A percentile compares a stretch with the other conserved stretches of the same genome.
These are phyloP conservation scores for Hondaea fermentalgiana DNA, from an alignment of 108 stramenopile species.

Conservation along the genomic window DNA sequence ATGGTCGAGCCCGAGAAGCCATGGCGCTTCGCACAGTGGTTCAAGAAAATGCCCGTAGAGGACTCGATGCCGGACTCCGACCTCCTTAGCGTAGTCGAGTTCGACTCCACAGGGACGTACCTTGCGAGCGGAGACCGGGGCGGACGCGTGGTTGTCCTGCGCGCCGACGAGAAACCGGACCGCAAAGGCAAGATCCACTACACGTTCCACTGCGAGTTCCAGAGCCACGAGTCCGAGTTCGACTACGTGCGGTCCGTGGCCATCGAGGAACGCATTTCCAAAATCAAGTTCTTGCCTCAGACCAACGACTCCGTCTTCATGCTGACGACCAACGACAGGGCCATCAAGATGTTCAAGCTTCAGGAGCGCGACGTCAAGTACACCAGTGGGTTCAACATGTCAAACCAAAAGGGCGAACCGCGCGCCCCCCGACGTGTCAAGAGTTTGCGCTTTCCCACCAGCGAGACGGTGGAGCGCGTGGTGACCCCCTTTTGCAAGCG, in stretches of 20 bases:
- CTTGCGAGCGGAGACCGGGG: slow-evolving; percentile 43
- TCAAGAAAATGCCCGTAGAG: slow-evolving; percentile 11
- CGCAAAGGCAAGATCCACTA: slow-evolving; percentile 25
- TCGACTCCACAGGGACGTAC: slow-evolving; percentile 27
- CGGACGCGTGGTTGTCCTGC: slow-evolving; percentile 36
- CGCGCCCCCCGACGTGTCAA: not conserved
- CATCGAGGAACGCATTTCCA: slow-evolving; percentile 62
- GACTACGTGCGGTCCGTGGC: slow-evolving; percentile 59
- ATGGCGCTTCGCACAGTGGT: slow-evolving; percentile 26
- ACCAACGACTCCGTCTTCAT: slow-evolving; percentile 35
- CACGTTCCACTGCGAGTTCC: slow-evolving; percentile 51
- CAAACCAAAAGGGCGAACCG: not conserved
- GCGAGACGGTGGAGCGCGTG: slow-evolving; percentile 2
- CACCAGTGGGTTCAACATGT: not conserved
- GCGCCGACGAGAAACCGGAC: not conserved
- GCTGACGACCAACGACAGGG: slow-evolving; percentile 56
- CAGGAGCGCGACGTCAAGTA: slow-evolving; percentile 23
- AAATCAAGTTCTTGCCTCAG: slow-evolving; percentile 47
- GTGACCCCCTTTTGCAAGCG: slow-evolving; percentile 37
- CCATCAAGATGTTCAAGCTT: slow-evolving; percentile 54
- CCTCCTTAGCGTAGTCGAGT: slow-evolving; percentile 39
- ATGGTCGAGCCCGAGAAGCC: not conserved
- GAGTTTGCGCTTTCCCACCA: slow-evolving; percentile 10
- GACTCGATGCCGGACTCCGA: slow-evolving; percentile 26
- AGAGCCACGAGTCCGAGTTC: slow-evolving; percentile 59